Base-by-base conservation (phyloP, 139 green algal genomes). In the Closterium sp. region DNA sequence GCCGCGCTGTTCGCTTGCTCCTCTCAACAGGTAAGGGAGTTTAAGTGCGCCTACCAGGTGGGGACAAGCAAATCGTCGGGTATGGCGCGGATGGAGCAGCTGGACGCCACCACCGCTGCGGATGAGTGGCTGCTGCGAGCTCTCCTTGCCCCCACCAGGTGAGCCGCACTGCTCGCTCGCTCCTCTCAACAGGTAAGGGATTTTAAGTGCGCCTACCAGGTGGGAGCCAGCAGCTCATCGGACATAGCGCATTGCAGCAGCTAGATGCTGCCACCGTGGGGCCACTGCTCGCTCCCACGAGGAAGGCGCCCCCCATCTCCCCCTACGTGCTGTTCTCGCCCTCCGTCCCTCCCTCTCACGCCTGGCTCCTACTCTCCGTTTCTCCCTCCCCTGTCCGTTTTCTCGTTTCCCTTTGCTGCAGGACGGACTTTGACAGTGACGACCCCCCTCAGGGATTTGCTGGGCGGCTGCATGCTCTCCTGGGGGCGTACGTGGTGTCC, bases 51-150 rank as follows among this genome's bases (percentile, higher is more conserved):
- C 12, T 12, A n/a, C 23, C 91, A 89, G 23, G 23, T 92, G 16
- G 0, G 23, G n/a, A 85, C 90, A 0, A 81, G 36, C 8, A 92
- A 85, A 85, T 55, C 34, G 25, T 43, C 84, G 33, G 36, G 33
- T 25, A 89, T 92, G 90, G 90, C 90, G 5, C 34, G 84, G 35
- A 84, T 92, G 55, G 90, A 92, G 38, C 25, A 86, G 90, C 7
- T 90, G 34, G 34, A 55, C 19, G 84, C 90, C 35, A 43, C 69
- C 34, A 66, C 38, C 4, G 86, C 85, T 3, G 90, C 90, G 35
- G 83, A 92, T 31, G 34, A 33, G 16, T 92, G 90, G 90, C 34
- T 33, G 25, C 90, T 92, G 3, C 81, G 76, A 2, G 81, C 66
- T n/a, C 31, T 92, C 12, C 33, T 90, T 0, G 23, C 23, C 33